Evolutionary conservation across 345 rosid genomes (phyloP), one percentile per base, ranked within the genome.

Genomic region (Fremontodendron californicum): DNA sequence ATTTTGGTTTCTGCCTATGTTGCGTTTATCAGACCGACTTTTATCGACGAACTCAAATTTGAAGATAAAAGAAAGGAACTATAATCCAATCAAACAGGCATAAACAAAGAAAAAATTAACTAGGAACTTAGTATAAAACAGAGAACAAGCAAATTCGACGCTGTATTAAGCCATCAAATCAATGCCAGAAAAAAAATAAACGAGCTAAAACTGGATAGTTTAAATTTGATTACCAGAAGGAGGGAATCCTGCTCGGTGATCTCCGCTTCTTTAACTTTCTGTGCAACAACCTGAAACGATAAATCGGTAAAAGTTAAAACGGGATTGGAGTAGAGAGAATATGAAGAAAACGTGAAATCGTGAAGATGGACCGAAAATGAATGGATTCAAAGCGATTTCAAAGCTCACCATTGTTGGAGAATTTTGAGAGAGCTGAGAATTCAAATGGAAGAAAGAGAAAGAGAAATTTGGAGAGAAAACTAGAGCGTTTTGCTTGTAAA

Each of bases 161-260:
- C 57, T 46, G 49, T 15, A 16, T 3, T 27, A 16, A 69, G 33
- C n/a, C 39, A 69, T 69, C 21, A 45, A 69, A 69, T 45, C 35
- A 25, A 69, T 27, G 73, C 39, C 55, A 45, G 27, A 1, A 72
- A 31, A 64, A 55, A 65, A 45, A 21, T 7, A 25, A 66, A 40
- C 19, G 27, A 43, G 27, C 48, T 35, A 6, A 31, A 72, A 73
- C 42, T 8, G 35, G 13, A 46, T 25, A 46, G 58, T 69, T 70
- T 74, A 51, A 29, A 18, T 46, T 16, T 27, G 55, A 70, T 81
- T 87, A 96, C 98, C 92, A 96, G 89, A 73, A 94, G 99, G 77
- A 96, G 97, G n/a, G 97, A 96, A 82, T 94, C 95, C 87, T 94
- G 98, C 78, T 94, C 97, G 5, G 97, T 94, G 86, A 96, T 94